phyloP scores from a whole-genome alignment of 1,139 yeast species.

The Suhomyces taliae region DNA sequence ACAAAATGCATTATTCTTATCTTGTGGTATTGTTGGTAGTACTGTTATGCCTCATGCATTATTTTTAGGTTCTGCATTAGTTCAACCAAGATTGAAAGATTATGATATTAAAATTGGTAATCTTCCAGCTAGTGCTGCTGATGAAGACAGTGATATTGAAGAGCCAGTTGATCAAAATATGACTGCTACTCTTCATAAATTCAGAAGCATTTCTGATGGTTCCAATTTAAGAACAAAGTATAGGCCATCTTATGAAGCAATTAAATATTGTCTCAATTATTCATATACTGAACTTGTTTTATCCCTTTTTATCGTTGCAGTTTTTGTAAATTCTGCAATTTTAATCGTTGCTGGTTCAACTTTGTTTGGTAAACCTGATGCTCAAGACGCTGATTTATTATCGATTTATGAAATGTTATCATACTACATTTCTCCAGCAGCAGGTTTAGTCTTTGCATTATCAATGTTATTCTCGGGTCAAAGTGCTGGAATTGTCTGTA shows the following conservation, averaged over 20 bases:
- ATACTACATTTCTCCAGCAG: slow-evolving; percentile 61
- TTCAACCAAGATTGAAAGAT: slow-evolving; percentile 70
- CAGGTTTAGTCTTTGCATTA: slow-evolving; percentile 75
- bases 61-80: slow-evolving; percentile 73
- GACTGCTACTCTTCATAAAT: slow-evolving; percentile 28
- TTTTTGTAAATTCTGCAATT: slow-evolving; percentile 78
- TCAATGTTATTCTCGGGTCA: slow-evolving; percentile 77
- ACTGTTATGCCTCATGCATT: slow-evolving; percentile 85
- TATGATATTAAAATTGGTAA: slow-evolving; percentile 54
- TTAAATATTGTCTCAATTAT: slow-evolving; percentile 63
- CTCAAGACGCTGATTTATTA: slow-evolving; percentile 71
- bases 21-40: slow-evolving; percentile 76
- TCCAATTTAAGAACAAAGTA: slow-evolving; percentile 34
- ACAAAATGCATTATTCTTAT: slow-evolving; percentile 61
- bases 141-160: slow-evolving; percentile 3
- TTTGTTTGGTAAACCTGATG: slow-evolving; percentile 62
- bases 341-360: slow-evolving; percentile 76
- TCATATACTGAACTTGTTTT: slow-evolving; percentile 64
- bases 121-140: slow-evolving; percentile 6
- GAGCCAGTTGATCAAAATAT: slow-evolving; percentile 22
- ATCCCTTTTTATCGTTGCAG: slow-evolving; percentile 71
- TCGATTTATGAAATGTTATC: slow-evolving; percentile 64
- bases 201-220: slow-evolving; percentile 40
- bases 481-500: slow-evolving; percentile 83
- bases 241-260: slow-evolving; percentile 64